Conservation (phyloP, 73 alveolate species). For the Paramecium pentaurelia region DNA sequence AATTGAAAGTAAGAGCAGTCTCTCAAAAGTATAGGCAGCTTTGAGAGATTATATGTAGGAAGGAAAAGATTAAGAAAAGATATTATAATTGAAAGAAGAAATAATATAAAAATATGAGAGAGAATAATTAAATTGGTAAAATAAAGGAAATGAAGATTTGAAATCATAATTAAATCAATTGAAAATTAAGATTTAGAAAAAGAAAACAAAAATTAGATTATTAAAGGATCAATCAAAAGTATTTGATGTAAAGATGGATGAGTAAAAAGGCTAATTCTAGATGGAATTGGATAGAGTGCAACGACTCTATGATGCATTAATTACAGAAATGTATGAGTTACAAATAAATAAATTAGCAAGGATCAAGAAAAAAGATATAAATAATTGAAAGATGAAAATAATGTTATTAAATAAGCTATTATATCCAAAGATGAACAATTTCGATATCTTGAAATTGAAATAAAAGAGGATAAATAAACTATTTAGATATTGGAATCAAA, state of each 20-base stretch:
- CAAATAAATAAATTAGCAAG: neutral
- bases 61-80: neutral
- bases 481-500: neutral
- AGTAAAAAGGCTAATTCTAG: neutral
- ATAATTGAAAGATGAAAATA: constrained; percentile 12
- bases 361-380: neutral
- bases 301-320: neutral
- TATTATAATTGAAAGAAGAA: neutral
- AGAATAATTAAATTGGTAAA: neutral
- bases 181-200: neutral
- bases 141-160: neutral
- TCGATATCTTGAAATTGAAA: neutral
- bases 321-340: neutral
- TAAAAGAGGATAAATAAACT: neutral
- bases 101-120: neutral
- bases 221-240: neutral
- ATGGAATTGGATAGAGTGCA: neutral
- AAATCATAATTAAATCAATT: neutral
- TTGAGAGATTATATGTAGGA: neutral
- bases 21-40: neutral
- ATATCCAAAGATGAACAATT: neutral
- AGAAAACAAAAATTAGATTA: neutral
- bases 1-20: neutral
- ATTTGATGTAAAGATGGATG: neutral
- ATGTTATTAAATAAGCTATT: neutral